These are phyloP conservation scores for Lyophyllum decastes DNA, from an alignment of 768 basidiomycete species.

Conservation along the genomic window DNA sequence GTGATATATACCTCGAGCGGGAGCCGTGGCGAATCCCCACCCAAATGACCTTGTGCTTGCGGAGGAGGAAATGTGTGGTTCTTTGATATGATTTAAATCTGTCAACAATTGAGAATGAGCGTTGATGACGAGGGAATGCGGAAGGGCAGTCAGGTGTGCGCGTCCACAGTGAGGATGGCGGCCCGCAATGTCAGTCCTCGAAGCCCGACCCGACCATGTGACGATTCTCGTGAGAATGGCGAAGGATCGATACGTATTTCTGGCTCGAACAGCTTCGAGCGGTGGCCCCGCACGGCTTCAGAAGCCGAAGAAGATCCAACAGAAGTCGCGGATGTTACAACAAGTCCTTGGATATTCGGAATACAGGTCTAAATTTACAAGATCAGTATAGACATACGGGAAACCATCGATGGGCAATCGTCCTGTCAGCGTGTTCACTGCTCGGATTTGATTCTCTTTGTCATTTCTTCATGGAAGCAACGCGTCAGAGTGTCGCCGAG, in stretches of 20 bases:
- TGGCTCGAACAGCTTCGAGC: neutral
- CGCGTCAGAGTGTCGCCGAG: neutral
- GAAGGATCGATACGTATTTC: neutral
- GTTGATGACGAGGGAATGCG: neutral
- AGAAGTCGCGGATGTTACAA: neutral
- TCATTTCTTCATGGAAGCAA: neutral
- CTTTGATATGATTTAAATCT: neutral
- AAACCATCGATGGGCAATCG: neutral
- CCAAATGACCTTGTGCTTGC: neutral
- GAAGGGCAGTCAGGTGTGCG: conserved; percentile 1
- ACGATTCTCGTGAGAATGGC: neutral
- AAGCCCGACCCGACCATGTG: neutral
- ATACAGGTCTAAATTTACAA: neutral
- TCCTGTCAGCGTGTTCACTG: neutral
- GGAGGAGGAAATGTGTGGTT: neutral
- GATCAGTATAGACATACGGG: neutral
- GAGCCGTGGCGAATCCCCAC: neutral
- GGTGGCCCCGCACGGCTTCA: neutral
- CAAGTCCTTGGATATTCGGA: neutral
- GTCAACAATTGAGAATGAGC: neutral
- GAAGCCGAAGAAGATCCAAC: neutral
- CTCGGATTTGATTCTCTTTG: conserved; percentile 7
- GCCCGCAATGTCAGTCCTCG: neutral
- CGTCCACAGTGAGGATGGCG: neutral
- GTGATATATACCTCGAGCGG: neutral